Evolutionary conservation across 2,329 filamentous ascomycete species (phyloP).

Genomic region (Ophiostoma sp.): DNA sequence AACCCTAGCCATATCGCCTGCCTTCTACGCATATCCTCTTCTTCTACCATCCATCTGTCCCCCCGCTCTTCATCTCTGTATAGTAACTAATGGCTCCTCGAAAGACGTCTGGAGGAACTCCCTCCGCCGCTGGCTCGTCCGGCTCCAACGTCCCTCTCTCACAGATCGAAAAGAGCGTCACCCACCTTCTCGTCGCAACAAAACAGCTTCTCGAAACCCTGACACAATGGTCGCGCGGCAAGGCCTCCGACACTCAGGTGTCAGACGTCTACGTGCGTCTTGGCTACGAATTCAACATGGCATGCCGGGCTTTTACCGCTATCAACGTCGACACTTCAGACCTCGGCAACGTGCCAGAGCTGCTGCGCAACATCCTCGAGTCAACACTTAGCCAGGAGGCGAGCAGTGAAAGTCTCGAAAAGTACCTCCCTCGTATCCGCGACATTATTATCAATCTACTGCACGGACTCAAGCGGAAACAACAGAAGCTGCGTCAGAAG

Average conservation of each 20-base stretch:
- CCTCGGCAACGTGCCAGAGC: slow-evolving; percentile 89
- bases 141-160: slow-evolving; percentile 61
- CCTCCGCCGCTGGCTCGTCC: slow-evolving; percentile 37
- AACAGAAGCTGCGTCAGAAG: slow-evolving; percentile 73
- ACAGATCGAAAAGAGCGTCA: slow-evolving; percentile 98
- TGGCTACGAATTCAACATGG: slow-evolving; percentile 99
- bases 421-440: slow-evolving; percentile 86
- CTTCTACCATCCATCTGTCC: neutral
- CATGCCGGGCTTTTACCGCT: slow-evolving; percentile 90
- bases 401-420: slow-evolving; percentile 85
- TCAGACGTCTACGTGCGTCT: slow-evolving; percentile 97
- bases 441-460: slow-evolving; percentile 98
- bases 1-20: neutral
- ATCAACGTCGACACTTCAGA: slow-evolving; percentile 95
- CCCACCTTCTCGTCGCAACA: slow-evolving; percentile 92
- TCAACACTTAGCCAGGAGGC: slow-evolving; percentile 95
- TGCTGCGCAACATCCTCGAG: slow-evolving; percentile 84
- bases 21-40: neutral
- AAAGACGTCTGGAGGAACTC: slow-evolving; percentile 30
- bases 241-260: slow-evolving; percentile 88
- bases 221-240: slow-evolving; percentile 92
- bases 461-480: slow-evolving; percentile 94
- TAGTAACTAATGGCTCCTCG: slow-evolving; percentile 22
- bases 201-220: slow-evolving; percentile 96
- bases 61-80: neutral